Conservation (phyloP, 352 stramenopile species). For the Nothophytophthora sp. region DNA sequence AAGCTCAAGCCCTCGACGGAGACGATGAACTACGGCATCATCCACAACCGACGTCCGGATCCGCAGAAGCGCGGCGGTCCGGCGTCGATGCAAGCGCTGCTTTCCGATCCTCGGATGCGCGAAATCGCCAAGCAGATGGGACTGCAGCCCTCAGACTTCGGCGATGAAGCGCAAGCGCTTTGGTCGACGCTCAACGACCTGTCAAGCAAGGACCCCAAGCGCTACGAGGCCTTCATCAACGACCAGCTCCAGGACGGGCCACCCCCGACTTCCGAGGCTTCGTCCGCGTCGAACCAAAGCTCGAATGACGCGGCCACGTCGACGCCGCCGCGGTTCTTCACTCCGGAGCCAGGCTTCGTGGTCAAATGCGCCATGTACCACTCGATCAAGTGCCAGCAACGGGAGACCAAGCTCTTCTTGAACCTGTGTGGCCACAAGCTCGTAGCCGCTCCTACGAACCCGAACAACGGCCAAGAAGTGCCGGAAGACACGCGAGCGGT, state of each 20-base stretch:
- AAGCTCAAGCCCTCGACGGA: no score
- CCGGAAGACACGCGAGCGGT: slow-evolving; percentile 59
- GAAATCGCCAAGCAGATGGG: slow-evolving; percentile 87
- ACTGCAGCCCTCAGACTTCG: slow-evolving; percentile 65
- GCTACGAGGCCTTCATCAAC: slow-evolving; percentile 83
- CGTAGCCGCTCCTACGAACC: slow-evolving; percentile 76
- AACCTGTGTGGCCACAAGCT: slow-evolving; percentile 78
- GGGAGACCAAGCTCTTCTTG: slow-evolving; percentile 77
- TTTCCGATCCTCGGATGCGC: slow-evolving; percentile 63
- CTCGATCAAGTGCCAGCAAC: slow-evolving; percentile 57
- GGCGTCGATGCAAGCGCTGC: slow-evolving; percentile 33
- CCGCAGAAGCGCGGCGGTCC: slow-evolving; percentile 17
- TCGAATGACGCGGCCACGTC: slow-evolving; percentile 4
- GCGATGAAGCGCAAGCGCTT: slow-evolving; percentile 58
- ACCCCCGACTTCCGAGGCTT: slow-evolving; percentile 17
- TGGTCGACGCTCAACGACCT: slow-evolving; percentile 82
- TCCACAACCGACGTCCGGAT: slow-evolving; percentile 69
- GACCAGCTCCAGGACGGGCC: slow-evolving; percentile 76
- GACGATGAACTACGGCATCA: slow-evolving; percentile 85
- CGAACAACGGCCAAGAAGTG: slow-evolving; percentile 62
- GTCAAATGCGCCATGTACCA: slow-evolving; percentile 70
- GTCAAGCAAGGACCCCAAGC: slow-evolving; percentile 59
- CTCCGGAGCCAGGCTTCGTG: slow-evolving; percentile 69
- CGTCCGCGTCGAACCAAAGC: slow-evolving; percentile 3
- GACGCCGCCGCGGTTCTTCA: slow-evolving; percentile 49